A percentile compares a stretch with the other conserved stretches of the same genome.
Conservation (phyloP, 2,329 filamentous ascomycete species). For the Penicillium sp. region DNA sequence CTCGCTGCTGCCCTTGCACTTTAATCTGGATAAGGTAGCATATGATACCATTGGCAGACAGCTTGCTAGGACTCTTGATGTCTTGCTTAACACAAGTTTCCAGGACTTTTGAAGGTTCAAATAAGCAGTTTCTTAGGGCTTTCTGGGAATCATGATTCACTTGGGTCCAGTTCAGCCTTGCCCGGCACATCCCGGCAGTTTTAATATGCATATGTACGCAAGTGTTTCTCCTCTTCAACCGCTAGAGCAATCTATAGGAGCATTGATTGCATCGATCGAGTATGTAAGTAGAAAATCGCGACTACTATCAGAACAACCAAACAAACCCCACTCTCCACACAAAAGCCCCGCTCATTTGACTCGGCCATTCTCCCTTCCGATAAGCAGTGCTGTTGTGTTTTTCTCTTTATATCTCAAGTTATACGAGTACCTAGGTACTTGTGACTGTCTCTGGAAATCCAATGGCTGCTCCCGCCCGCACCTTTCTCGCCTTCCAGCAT, state of each 20-base stretch:
- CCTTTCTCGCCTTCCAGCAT: constrained; percentile 33
- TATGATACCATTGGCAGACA: neutral
- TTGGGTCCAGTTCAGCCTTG: neutral
- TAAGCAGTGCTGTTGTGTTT: neutral
- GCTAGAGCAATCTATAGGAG: constrained; percentile 3
- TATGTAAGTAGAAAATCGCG: neutral
- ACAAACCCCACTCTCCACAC: neutral
- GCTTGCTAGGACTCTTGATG: neutral
- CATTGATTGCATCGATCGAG: constrained; percentile 1
- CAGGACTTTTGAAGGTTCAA: neutral
- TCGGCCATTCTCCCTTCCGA: neutral
- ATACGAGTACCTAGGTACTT: neutral
- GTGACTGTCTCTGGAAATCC: neutral
- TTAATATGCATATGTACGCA: neutral
- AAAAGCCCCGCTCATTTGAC: neutral
- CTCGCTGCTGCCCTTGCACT: neutral
- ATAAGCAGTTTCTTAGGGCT: no score
- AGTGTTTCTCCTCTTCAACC: constrained; percentile 4
- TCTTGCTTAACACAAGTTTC: neutral
- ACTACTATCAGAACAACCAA: neutral
- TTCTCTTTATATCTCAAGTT: neutral
- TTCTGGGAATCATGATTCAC: neutral
- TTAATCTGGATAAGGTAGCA: neutral
- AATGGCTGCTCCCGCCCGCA: constrained; percentile 11
- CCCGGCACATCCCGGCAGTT: neutral